phyloP scores from a whole-genome alignment of 345 rosid genomes.

The Psidium guajava region DNA sequence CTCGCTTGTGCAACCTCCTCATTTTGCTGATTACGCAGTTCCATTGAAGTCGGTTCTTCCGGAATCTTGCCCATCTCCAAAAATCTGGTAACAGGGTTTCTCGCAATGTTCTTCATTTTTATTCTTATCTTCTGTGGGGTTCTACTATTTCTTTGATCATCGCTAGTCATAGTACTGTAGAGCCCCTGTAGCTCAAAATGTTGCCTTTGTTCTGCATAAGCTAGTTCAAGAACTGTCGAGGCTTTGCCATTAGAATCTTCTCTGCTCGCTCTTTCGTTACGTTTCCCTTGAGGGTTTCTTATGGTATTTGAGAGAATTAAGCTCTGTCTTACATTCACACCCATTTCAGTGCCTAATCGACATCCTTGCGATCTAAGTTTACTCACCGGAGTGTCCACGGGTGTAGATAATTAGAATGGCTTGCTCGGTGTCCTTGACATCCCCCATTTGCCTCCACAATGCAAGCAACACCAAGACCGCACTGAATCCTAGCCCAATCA shows the following conservation, averaged over 20 bases:
- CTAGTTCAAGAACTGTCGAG: background rate
- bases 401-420: conserved; percentile 23
- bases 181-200: background rate
- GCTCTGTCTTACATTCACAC: no score
- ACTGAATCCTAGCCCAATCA: conserved; percentile 4
- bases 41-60: background rate
- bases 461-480: conserved; percentile 8
- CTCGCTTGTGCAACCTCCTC: background rate
- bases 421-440: conserved; percentile 33
- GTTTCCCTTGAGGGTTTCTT: background rate
- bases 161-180: background rate
- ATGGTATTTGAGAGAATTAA: no score
- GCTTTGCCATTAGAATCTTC: background rate
- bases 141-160: background rate
- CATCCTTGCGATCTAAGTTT: no score
- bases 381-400: background rate
- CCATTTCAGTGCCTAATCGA: no score
- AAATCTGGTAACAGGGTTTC: background rate
- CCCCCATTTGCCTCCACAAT: conserved; percentile 18
- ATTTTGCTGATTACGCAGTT: background rate
- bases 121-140: background rate
- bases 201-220: background rate
- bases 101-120: background rate
- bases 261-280: background rate
- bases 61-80: background rate